These are phyloP conservation scores for Boletus sp. DNA, from an alignment of 768 basidiomycete species.

Conservation along the genomic window DNA sequence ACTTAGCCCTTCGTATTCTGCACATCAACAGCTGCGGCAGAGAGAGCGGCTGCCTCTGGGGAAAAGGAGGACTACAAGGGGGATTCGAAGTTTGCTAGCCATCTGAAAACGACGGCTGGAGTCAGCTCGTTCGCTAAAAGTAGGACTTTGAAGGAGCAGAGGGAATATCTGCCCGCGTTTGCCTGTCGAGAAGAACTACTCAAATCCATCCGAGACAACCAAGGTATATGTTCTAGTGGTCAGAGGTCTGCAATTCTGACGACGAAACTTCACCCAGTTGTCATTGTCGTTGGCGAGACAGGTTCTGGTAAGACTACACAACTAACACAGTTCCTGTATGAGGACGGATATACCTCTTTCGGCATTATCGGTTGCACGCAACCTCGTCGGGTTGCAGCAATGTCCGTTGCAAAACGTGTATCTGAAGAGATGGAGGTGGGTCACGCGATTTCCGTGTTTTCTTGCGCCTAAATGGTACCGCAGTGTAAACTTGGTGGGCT, in stretches of 20 bases:
- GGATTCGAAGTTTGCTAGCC: slow-evolving; percentile 96
- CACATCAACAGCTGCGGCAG: slow-evolving; percentile 47
- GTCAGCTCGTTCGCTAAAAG: slow-evolving; percentile 79
- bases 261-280: slow-evolving; percentile 47
- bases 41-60: slow-evolving; percentile 46
- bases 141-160: slow-evolving; percentile 88
- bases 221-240: slow-evolving; percentile 54
- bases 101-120: slow-evolving; percentile 78
- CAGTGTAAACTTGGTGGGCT: slow-evolving; percentile 86
- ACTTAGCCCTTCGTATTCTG: slow-evolving; percentile 53
- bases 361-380: slow-evolving; percentile 97
- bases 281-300: slow-evolving; percentile 98
- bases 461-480: slow-evolving; percentile 2
- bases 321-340: slow-evolving; percentile 91
- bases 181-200: slow-evolving; percentile 94
- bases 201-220: slow-evolving; percentile 87
- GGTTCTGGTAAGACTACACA: slow-evolving; percentile 99
- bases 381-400: slow-evolving; percentile 96
- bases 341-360: slow-evolving; percentile 90
- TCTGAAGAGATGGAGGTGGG: slow-evolving; percentile 98
- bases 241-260: not conserved
- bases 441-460: slow-evolving; percentile 1
- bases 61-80: slow-evolving; percentile 78
- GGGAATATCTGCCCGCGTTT: slow-evolving; percentile 97
- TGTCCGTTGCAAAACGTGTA: slow-evolving; percentile 99